phyloP scores from a whole-genome alignment of 768 basidiomycete species.

The Russula griseocarnosa region DNA sequence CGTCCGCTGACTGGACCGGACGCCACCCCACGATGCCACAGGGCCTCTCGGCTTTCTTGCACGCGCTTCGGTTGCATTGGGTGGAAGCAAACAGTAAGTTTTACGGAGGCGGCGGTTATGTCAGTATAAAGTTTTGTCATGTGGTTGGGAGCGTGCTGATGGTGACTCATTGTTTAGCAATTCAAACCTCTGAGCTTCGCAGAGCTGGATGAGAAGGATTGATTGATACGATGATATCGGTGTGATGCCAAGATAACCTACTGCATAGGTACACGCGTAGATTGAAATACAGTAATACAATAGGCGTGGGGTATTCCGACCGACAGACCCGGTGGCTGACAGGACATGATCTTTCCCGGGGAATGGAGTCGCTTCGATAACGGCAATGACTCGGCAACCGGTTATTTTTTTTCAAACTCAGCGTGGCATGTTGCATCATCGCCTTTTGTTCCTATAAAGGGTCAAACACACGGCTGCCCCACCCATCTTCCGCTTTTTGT shows the following conservation, averaged over 20 bases:
- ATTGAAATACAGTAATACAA: no score
- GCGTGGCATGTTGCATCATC: slow-evolving; percentile 19
- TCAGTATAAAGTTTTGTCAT: slow-evolving; percentile 42
- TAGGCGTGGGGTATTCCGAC: not conserved
- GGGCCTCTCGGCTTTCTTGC: slow-evolving; percentile 94
- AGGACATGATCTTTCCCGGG: not conserved
- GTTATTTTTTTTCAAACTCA: slow-evolving; percentile 21
- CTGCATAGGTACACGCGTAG: not conserved
- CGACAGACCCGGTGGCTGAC: not conserved
- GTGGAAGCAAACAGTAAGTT: slow-evolving; percentile 98
- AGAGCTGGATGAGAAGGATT: slow-evolving; percentile 39
- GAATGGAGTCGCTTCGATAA: not conserved
- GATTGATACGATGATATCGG: slow-evolving; percentile 5
- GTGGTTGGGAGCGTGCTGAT: slow-evolving; percentile 26
- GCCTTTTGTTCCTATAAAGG: not conserved
- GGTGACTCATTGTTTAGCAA: slow-evolving; percentile 38
- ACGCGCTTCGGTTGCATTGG: slow-evolving; percentile 96
- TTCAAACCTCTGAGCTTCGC: slow-evolving; percentile 50
- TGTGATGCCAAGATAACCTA: not conserved
- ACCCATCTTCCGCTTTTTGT: slow-evolving; percentile 33
- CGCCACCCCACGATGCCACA: slow-evolving; percentile 32
- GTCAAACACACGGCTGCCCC: no score
- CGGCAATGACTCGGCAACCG: not conserved
- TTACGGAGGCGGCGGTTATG: slow-evolving; percentile 85
- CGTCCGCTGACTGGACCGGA: slow-evolving; percentile 7